Base-by-base conservation (phyloP, 1,284 basidiomycete species). In the Leccinum huronense region DNA sequence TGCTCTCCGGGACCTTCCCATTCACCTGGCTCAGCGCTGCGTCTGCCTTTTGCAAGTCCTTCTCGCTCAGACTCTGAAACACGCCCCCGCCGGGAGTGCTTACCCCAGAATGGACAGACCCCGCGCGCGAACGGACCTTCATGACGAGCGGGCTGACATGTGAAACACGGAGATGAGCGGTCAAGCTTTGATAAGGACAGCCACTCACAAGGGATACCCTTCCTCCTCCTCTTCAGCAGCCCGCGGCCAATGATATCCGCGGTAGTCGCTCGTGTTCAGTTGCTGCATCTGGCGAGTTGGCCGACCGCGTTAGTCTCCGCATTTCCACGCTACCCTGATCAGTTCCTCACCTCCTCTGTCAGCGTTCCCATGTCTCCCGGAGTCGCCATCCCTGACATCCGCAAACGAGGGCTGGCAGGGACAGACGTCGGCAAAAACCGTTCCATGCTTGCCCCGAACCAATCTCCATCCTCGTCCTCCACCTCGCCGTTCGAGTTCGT, bases 281-380 rank as follows among this genome's bases (percentile, higher is more conserved):
- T 83, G 79, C 74, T 97, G 90, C 95, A 97, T 96, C 88, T 90
- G 67, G 2, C 53, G 59, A 36, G 16, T 27, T 8, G 3, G 38
- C 59, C 8, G 51, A 9, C 38, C 3, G 31, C 2, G 33, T 58
- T n/a, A 45, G 36, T 0, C n/a, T 10, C 16, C n/a, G 19, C 27
- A 13, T 57, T 14, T 48, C 34, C 16, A 57, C 14, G 42, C 55
- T 30, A 7, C 48, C 58, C 56, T 63, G 57, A 38, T 5, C 16
- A 19, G 54, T 13, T 38, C 70, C 80, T 40, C 66, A 89, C 88
- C 81, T 95, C 92, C 78, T 96, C 94, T 2, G 94, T 97, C 63
- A 98, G 81, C 16, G 95, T 98, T n/a, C 93, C 95, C 67, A 96
- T 83, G 80, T 97, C 93, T 9, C 93, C 95, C 0, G 95, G 95